These are phyloP conservation scores for Biscogniauxia sp. DNA, from an alignment of 2,329 filamentous ascomycete genomes.

Conservation along the genomic window DNA sequence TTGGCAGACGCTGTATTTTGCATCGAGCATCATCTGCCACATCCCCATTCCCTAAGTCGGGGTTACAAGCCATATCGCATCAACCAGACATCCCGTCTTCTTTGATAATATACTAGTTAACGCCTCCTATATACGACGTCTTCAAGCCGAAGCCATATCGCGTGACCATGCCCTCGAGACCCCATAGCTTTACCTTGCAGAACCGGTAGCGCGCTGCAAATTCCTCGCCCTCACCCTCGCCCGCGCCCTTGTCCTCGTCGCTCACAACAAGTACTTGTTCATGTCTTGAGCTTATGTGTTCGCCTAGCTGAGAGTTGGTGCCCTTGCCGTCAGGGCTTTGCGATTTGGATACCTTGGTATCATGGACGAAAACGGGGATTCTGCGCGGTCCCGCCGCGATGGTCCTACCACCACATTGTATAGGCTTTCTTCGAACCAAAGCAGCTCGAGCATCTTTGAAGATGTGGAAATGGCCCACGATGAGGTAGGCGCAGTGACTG, in stretches of 20 bases:
- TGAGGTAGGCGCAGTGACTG: slow-evolving; percentile 56
- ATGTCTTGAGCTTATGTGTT: neutral
- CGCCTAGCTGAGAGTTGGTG: neutral
- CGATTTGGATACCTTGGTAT: slow-evolving; percentile 1
- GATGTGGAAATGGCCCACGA: slow-evolving; percentile 99
- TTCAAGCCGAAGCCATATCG: neutral
- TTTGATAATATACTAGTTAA: neutral
- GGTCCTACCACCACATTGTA: slow-evolving; percentile 46
- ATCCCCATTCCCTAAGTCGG: neutral
- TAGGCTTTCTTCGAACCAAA: slow-evolving; percentile 66
- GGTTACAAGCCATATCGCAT: neutral
- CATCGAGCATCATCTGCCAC: neutral
- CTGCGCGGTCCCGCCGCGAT: slow-evolving; percentile 20
- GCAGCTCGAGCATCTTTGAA: slow-evolving; percentile 78
- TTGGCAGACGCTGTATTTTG: neutral
- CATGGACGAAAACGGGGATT: slow-evolving; percentile 24
- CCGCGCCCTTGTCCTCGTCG: no score
- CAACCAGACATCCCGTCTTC: neutral
- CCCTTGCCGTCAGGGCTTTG: neutral
- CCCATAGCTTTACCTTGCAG: neutral
- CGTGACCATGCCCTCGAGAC: neutral
- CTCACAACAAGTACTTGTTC: neutral
- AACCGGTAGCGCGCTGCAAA: neutral
- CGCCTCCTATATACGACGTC: neutral
- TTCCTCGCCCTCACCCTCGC: no score